A percentile compares a stretch with the other conserved stretches of the same genome.
These are phyloP conservation scores for Aureobasidium sp. DNA, from an alignment of 2,329 filamentous ascomycete species.

Conservation along the genomic window DNA sequence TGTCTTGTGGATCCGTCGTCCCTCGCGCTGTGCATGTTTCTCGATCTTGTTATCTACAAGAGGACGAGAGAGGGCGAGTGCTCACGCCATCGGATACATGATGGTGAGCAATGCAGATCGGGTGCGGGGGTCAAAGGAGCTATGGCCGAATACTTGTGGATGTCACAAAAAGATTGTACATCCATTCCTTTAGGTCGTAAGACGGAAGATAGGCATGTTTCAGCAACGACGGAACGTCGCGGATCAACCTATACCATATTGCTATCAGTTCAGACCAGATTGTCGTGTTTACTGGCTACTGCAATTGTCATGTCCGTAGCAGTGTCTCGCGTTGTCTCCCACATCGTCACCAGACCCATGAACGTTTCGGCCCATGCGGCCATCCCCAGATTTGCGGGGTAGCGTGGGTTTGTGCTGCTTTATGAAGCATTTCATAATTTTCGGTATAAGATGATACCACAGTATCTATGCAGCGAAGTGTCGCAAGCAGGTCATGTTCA, in stretches of 20 bases:
- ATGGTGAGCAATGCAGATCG: conserved; percentile 14
- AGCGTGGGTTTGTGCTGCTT: background rate
- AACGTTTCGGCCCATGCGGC: background rate
- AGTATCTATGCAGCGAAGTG: background rate
- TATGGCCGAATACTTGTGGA: conserved; percentile 11
- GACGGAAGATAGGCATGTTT: background rate
- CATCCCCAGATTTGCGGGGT: background rate
- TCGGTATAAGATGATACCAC: background rate
- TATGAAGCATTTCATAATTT: background rate
- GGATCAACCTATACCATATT: background rate
- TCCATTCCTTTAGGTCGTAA: background rate
- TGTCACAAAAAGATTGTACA: background rate
- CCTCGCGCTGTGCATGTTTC: background rate
- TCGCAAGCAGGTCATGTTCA: background rate
- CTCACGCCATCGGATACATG: background rate
- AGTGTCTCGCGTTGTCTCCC: background rate
- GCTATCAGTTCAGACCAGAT: background rate
- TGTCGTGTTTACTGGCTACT: no score
- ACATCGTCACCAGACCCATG: conserved; percentile 6
- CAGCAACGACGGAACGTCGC: no score
- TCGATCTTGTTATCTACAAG: background rate
- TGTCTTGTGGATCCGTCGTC: background rate
- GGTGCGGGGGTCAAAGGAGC: conserved; percentile 5
- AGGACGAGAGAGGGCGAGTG: background rate
- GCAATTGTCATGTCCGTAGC: background rate